phyloP scores from a whole-genome alignment of 768 basidiomycete species.

The Thelephora ganbajun region DNA sequence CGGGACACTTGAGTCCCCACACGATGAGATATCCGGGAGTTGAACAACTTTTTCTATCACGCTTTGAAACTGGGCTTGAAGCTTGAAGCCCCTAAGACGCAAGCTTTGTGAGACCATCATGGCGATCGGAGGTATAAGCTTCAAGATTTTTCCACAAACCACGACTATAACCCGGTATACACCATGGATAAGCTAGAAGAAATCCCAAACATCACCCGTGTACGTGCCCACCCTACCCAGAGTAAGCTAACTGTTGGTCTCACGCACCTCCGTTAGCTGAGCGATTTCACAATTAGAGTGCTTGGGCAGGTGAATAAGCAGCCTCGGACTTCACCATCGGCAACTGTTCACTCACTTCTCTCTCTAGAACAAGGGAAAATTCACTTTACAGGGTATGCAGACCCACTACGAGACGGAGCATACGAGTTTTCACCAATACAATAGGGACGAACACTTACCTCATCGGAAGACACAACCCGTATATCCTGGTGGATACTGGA shows the following conservation, averaged over 20 bases:
- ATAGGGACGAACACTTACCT: conserved; percentile 86
- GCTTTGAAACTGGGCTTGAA: no score
- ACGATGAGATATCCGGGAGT: no score
- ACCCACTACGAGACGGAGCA: neutral
- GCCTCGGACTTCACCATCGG: neutral
- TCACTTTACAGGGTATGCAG: conserved; percentile 64
- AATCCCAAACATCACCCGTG: neutral
- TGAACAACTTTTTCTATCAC: no score
- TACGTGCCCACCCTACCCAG: neutral
- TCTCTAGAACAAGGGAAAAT: conserved; percentile 71
- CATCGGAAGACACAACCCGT: conserved; percentile 54
- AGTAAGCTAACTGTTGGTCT: neutral
- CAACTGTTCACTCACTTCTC: neutral
- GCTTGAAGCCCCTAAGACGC: no score
- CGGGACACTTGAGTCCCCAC: no score
- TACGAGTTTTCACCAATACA: neutral
- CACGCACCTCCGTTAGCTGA: neutral
- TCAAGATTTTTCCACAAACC: neutral
- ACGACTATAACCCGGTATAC: neutral
- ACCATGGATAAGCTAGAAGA: neutral
- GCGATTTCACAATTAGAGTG: neutral
- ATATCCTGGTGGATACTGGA: conserved; percentile 72
- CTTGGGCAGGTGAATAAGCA: neutral
- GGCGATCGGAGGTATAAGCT: no score
- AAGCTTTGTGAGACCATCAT: no score